Conservation (phyloP, 2,329 filamentous ascomycete genomes). For the Colletotrichum somersetense region DNA sequence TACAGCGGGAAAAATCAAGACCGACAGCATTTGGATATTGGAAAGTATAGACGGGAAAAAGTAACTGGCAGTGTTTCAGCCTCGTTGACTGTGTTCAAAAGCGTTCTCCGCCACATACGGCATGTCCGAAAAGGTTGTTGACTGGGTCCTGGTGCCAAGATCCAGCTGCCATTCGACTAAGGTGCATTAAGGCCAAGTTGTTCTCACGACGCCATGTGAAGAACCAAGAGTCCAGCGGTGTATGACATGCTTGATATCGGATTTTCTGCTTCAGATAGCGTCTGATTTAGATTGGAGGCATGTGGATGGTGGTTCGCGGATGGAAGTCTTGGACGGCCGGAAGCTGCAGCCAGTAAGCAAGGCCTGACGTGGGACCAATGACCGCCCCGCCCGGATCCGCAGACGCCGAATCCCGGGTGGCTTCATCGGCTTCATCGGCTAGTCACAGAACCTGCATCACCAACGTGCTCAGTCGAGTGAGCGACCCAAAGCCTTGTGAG, state of each 20-base stretch:
- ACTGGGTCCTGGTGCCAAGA: neutral
- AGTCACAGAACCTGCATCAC: neutral
- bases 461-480: neutral
- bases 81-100: neutral
- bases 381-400: neutral
- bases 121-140: neutral
- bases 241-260: neutral
- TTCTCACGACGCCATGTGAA: neutral
- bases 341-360: neutral
- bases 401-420: neutral
- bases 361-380: neutral
- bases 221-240: neutral
- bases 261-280: neutral
- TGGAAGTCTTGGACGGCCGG: neutral
- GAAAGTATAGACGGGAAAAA: neutral
- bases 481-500: neutral
- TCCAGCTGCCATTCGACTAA: neutral
- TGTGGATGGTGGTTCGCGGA: neutral
- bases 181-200: neutral
- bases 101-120: neutral
- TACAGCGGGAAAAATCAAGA: neutral
- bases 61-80: neutral
- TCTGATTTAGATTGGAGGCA: neutral
- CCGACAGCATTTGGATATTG: neutral
- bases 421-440: neutral